Percentiles rank a stretch among this genome's conserved stretches.
Evolutionary conservation across 1,284 basidiomycete genomes (phyloP).

Genomic region (Ganoderma lucidum): DNA sequence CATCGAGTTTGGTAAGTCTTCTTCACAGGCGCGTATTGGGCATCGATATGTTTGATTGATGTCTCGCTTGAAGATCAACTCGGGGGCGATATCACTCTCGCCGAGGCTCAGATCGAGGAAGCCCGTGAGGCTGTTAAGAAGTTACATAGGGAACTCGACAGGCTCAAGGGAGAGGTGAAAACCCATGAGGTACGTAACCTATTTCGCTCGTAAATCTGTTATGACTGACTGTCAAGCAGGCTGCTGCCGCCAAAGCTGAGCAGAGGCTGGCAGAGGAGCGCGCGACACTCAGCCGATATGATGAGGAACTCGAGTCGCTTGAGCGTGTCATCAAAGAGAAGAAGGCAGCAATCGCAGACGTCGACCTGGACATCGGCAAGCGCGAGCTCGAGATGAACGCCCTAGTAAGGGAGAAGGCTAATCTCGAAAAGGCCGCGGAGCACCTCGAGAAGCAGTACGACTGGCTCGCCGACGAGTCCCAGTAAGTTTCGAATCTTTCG

Average conservation of each 20-base stretch:
- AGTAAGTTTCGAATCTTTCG: slow-evolving; percentile 56
- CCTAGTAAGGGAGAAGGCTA: slow-evolving; percentile 61
- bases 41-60: background rate
- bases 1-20: slow-evolving; percentile 81
- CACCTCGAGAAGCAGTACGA: slow-evolving; percentile 83
- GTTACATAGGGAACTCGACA: slow-evolving; percentile 71
- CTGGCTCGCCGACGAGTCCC: slow-evolving; percentile 90
- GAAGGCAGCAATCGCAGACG: slow-evolving; percentile 78
- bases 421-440: slow-evolving; percentile 53
- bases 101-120: slow-evolving; percentile 67
- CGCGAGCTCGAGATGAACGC: slow-evolving; percentile 60
- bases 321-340: slow-evolving; percentile 85
- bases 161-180: slow-evolving; percentile 61
- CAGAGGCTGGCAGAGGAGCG: slow-evolving; percentile 83
- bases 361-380: slow-evolving; percentile 67
- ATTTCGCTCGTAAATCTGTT: background rate
- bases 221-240: slow-evolving; percentile 47
- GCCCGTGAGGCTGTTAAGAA: slow-evolving; percentile 66
- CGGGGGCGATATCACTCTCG: slow-evolving; percentile 77
- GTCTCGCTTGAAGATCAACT: slow-evolving; percentile 74
- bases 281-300: slow-evolving; percentile 87
- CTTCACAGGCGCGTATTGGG: too few relatives aligned
- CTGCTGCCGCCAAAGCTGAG: slow-evolving; percentile 69
- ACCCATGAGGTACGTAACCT: slow-evolving; percentile 57
- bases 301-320: slow-evolving; percentile 86